Conservation (phyloP, 2,329 filamentous ascomycete genomes). For the Plectosphaerella sp. region DNA sequence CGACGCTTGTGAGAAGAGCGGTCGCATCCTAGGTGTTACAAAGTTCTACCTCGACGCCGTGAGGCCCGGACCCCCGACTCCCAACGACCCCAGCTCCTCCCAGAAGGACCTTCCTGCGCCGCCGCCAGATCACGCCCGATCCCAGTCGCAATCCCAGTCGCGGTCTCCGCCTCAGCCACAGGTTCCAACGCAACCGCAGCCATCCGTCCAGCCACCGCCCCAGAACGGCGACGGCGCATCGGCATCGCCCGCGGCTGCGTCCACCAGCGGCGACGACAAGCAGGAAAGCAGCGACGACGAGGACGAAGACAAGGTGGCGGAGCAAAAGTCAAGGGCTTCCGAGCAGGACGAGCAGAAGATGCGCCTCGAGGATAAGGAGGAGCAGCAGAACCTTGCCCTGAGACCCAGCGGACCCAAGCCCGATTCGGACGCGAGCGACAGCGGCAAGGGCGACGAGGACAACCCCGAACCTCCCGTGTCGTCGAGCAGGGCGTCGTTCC, state of each 20-base stretch:
- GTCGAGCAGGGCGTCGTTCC: conserved; percentile 51
- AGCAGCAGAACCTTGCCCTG: conserved; percentile 45
- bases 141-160: conserved; percentile 5
- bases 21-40: conserved; percentile 87
- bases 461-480: conserved; percentile 33
- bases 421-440: conserved; percentile 18
- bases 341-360: conserved; percentile 50
- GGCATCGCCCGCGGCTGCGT: conserved; percentile 4
- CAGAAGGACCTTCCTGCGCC: conserved; percentile 29
- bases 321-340: conserved; percentile 29
- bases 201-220: conserved; percentile 7
- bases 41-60: conserved; percentile 92
- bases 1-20: conserved; percentile 90
- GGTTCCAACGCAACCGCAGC: conserved; percentile 1
- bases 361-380: conserved; percentile 46
- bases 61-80: conserved; percentile 34
- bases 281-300: conserved; percentile 23
- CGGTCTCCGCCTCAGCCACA: conserved; percentile 13
- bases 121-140: conserved; percentile 9
- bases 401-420: conserved; percentile 28
- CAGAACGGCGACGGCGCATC: conserved; percentile 19
- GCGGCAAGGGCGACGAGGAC: conserved; percentile 25
- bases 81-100: conserved; percentile 19
- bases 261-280: conserved; percentile 15
- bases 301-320: conserved; percentile 23